Evolutionary conservation across 108 stramenopile species (phyloP).

Genomic region (Nitzschia inconspicua): DNA sequence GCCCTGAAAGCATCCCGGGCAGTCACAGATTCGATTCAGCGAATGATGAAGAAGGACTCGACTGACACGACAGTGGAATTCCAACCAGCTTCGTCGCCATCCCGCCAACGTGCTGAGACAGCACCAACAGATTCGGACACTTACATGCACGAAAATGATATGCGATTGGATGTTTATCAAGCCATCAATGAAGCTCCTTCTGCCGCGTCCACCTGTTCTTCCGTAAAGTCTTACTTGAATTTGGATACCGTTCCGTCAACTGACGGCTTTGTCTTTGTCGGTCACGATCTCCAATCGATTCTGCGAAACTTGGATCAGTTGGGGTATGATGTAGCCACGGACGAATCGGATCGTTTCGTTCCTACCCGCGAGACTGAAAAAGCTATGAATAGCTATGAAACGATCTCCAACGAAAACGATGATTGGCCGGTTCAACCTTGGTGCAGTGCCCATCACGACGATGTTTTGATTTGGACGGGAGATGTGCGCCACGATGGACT

Average conservation of each 20-base stretch:
- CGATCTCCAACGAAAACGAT: background rate
- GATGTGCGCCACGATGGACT: constrained; percentile 16
- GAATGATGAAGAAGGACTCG: constrained; percentile 6
- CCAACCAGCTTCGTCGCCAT: too few species aligned
- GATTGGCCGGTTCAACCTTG: constrained; percentile 25
- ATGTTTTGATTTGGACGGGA: constrained; percentile 40
- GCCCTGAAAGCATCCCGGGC: constrained; percentile 5
- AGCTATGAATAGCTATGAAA: constrained; percentile 23
- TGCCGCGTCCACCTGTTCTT: background rate
- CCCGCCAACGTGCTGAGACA: background rate
- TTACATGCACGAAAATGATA: too few species aligned
- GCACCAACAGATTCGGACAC: background rate
- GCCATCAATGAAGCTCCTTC: background rate
- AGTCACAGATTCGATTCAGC: background rate
- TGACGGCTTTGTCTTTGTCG: constrained; percentile 15
- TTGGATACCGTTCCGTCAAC: too few species aligned
- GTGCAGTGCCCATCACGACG: constrained; percentile 10
- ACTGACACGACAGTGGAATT: background rate
- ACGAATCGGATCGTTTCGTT: constrained; percentile 59
- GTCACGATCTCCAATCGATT: constrained; percentile 12
- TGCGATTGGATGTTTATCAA: too few species aligned
- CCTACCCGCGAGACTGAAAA: constrained; percentile 50
- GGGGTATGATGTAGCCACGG: constrained; percentile 41
- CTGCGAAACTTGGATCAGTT: constrained; percentile 43
- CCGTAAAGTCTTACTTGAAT: background rate